Percentiles rank a stretch among this genome's conserved stretches.
Conservation (phyloP, 148 eudicot species). For the Rhododendron molle region DNA sequence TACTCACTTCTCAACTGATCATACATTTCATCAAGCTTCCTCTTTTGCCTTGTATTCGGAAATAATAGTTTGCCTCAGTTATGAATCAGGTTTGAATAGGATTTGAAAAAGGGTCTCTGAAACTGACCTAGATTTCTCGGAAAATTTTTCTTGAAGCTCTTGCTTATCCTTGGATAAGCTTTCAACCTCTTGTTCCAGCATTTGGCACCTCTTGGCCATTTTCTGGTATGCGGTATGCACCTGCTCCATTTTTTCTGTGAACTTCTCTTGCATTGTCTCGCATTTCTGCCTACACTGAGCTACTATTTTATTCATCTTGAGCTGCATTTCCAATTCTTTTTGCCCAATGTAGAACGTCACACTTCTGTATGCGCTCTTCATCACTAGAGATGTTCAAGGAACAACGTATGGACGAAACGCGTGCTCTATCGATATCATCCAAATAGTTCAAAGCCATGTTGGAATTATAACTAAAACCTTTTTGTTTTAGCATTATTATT, state of each 20-base stretch:
- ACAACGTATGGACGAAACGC: conserved; percentile 4
- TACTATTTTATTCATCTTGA: conserved; percentile 80
- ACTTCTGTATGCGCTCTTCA: conserved; percentile 88
- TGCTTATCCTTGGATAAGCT: conserved; percentile 78
- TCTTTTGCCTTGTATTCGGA: conserved; percentile 63
- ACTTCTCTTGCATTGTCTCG: conserved; percentile 79
- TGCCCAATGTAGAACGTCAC: conserved; percentile 85
- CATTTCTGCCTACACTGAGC: conserved; percentile 83
- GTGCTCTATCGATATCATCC: neutral
- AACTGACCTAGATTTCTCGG: conserved; percentile 81
- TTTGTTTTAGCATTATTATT: neutral
- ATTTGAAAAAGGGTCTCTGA: neutral
- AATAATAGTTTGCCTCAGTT: conserved; percentile 9
- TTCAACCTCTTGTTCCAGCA: conserved; percentile 84
- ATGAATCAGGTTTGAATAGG: neutral
- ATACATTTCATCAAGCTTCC: conserved; percentile 98
- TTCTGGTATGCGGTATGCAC: conserved; percentile 85
- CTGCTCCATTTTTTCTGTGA: conserved; percentile 83
- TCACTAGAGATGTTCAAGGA: conserved; percentile 63
- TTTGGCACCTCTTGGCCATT: conserved; percentile 91
- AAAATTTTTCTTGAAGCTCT: conserved; percentile 89
- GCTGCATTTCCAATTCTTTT: conserved; percentile 88
- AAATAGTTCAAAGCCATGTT: neutral
- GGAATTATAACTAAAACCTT: neutral
- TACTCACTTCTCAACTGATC: conserved; percentile 84